Evolutionary conservation across 805 yeast genomes (phyloP).

Genomic region (Candida corydali): DNA sequence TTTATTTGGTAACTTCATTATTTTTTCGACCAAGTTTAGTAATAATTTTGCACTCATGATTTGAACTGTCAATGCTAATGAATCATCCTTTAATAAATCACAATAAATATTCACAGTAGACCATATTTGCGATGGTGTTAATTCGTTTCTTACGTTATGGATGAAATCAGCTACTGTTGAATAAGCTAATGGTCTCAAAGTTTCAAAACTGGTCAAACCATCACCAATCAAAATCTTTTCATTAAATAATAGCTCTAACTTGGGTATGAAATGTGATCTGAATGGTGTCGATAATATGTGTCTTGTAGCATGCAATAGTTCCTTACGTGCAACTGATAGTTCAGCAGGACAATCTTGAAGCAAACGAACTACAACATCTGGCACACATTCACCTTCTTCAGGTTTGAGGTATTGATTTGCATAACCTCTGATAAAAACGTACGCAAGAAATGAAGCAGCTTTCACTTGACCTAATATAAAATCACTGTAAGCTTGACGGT

Average conservation of each 20-base stretch:
- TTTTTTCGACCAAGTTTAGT: slow-evolving; percentile 82
- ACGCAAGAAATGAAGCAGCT: slow-evolving; percentile 92
- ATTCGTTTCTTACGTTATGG: slow-evolving; percentile 82
- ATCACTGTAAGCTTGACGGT: slow-evolving; percentile 79
- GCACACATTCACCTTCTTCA: slow-evolving; percentile 55
- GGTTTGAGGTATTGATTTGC: slow-evolving; percentile 54
- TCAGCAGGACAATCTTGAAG: slow-evolving; percentile 96
- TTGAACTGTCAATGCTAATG: slow-evolving; percentile 85
- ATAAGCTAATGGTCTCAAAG: slow-evolving; percentile 88
- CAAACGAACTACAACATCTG: slow-evolving; percentile 80
- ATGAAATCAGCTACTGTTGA: slow-evolving; percentile 94
- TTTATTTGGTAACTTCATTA: slow-evolving; percentile 75
- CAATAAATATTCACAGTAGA: slow-evolving; percentile 82
- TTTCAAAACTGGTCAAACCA: slow-evolving; percentile 87
- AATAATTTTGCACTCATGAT: slow-evolving; percentile 93
- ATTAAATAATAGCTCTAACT: slow-evolving; percentile 79
- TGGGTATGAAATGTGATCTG: slow-evolving; percentile 75
- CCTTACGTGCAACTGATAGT: slow-evolving; percentile 85
- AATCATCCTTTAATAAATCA: slow-evolving; percentile 70
- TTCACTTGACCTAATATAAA: slow-evolving; percentile 91
- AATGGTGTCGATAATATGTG: slow-evolving; percentile 92
- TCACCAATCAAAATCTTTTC: slow-evolving; percentile 87
- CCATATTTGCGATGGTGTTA: slow-evolving; percentile 80
- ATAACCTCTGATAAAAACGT: slow-evolving; percentile 81
- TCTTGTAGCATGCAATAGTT: slow-evolving; percentile 86